Evolutionary conservation across 2,329 filamentous ascomycete species (phyloP).

Genomic region (Pseudogymnoascus sp.): DNA sequence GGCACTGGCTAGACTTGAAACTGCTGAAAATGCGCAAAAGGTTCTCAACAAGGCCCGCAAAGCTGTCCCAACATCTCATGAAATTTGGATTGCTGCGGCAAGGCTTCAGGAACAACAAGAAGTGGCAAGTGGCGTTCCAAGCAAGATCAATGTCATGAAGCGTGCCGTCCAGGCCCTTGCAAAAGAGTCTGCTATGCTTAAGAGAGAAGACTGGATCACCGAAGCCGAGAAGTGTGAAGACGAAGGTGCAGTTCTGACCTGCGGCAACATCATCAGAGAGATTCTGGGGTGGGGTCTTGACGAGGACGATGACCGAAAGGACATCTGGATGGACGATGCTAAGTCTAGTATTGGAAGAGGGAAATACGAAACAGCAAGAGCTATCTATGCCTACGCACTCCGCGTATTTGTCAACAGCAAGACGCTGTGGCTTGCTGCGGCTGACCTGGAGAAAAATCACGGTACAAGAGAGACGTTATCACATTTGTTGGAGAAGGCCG

Average conservation of each 20-base stretch:
- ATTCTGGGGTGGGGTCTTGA: conserved; percentile 90
- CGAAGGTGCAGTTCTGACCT: conserved; percentile 80
- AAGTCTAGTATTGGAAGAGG: conserved; percentile 72
- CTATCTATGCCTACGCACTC: conserved; percentile 86
- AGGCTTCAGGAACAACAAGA: conserved; percentile 80
- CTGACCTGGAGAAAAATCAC: conserved; percentile 84
- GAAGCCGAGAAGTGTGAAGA: conserved; percentile 94
- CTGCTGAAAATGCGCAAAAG: conserved; percentile 84
- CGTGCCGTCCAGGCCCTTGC: conserved; percentile 82
- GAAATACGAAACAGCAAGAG: conserved; percentile 81
- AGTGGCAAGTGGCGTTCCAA: conserved; percentile 73
- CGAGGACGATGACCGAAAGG: conserved; percentile 92
- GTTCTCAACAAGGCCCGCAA: conserved; percentile 94
- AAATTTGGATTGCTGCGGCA: conserved; percentile 94
- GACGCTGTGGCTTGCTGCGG: conserved; percentile 83
- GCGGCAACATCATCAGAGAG: conserved; percentile 81
- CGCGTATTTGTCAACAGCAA: conserved; percentile 84
- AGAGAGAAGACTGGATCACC: conserved; percentile 92
- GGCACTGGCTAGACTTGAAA: conserved; percentile 82
- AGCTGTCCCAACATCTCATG: conserved; percentile 84
- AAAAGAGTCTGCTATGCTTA: conserved; percentile 91
- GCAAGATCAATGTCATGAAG: conserved; percentile 87
- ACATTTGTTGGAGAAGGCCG: conserved; percentile 82
- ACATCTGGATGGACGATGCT: conserved; percentile 93
- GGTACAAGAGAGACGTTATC: conserved; percentile 77